Conservation (phyloP, 2,329 filamentous ascomycete species). For the Arthrobotrys iridis region DNA sequence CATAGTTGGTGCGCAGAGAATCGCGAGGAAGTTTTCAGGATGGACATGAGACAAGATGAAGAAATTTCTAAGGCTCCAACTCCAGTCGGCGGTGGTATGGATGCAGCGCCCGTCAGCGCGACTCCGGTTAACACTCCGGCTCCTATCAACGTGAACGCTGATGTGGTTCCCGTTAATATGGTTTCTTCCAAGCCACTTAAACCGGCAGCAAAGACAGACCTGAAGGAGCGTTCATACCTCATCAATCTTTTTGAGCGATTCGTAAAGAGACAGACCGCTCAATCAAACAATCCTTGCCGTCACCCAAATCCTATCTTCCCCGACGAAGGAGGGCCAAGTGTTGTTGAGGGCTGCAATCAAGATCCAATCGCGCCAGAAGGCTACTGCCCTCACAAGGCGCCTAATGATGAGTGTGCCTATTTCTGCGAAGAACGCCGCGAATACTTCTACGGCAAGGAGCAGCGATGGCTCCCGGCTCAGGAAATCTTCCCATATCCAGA, state of each 20-base stretch:
- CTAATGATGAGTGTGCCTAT: constrained; percentile 11
- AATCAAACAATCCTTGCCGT: constrained; percentile 29
- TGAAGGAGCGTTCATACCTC: background rate
- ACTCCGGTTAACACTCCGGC: background rate
- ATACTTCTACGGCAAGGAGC: constrained; percentile 44
- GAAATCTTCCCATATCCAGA: constrained; percentile 50
- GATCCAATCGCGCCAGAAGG: constrained; percentile 14
- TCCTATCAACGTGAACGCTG: too few relatives aligned
- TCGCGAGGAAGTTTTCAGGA: background rate
- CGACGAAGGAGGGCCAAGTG: constrained; percentile 35
- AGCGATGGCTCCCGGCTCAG: constrained; percentile 27
- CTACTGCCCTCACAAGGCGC: constrained; percentile 19
- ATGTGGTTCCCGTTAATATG: too few relatives aligned
- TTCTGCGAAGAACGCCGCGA: constrained; percentile 34
- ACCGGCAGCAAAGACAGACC: too few relatives aligned
- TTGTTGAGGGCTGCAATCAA: constrained; percentile 29
- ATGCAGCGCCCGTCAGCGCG: background rate
- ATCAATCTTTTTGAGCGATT: background rate
- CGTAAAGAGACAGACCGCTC: constrained; percentile 13
- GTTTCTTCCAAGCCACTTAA: too few relatives aligned
- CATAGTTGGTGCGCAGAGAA: constrained; percentile 25
- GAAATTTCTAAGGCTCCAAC: background rate
- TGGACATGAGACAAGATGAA: background rate
- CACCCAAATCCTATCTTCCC: constrained; percentile 47
- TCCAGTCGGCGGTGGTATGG: background rate